These are phyloP conservation scores for Neofusicoccum cordaticola DNA, from an alignment of 2,329 filamentous ascomycete genomes.

Conservation along the genomic window DNA sequence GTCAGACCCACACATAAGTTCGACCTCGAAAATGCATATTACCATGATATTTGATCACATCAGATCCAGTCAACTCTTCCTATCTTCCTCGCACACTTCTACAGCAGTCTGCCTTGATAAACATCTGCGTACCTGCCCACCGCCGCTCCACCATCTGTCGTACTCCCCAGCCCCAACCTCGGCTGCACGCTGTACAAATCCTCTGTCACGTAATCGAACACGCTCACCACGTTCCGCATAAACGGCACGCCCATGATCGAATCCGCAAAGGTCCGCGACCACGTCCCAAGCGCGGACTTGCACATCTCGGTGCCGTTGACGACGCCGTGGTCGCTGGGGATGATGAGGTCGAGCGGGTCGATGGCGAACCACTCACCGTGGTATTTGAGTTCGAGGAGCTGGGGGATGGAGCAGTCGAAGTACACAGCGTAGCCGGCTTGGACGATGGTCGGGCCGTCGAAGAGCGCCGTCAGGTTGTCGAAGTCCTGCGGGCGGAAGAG, in stretches of 20 bases:
- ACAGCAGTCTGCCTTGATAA: neutral
- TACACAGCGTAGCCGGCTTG: neutral
- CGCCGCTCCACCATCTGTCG: neutral
- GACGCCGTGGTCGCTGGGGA: neutral
- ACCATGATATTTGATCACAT: too few relatives aligned
- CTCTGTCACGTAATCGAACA: neutral
- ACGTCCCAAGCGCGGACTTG: slow-evolving; percentile 1
- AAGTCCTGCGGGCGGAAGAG: neutral
- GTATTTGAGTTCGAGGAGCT: slow-evolving; percentile 1
- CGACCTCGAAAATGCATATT: too few relatives aligned
- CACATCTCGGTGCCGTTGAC: slow-evolving; percentile 5
- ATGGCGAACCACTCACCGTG: neutral
- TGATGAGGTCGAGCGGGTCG: slow-evolving; percentile 6
- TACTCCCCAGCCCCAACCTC: neutral
- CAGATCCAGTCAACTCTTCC: too few relatives aligned
- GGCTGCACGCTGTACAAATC: neutral
- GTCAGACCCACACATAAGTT: too few relatives aligned
- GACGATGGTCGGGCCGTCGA: neutral
- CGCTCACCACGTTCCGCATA: neutral
- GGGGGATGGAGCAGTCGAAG: neutral
- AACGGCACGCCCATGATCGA: neutral
- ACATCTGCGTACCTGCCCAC: neutral
- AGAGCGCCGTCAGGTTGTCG: neutral
- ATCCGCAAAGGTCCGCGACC: neutral
- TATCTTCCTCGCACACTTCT: too few relatives aligned